These are phyloP conservation scores for Alternaria brassicicola DNA, from an alignment of 2,329 filamentous ascomycete genomes.

Conservation along the genomic window DNA sequence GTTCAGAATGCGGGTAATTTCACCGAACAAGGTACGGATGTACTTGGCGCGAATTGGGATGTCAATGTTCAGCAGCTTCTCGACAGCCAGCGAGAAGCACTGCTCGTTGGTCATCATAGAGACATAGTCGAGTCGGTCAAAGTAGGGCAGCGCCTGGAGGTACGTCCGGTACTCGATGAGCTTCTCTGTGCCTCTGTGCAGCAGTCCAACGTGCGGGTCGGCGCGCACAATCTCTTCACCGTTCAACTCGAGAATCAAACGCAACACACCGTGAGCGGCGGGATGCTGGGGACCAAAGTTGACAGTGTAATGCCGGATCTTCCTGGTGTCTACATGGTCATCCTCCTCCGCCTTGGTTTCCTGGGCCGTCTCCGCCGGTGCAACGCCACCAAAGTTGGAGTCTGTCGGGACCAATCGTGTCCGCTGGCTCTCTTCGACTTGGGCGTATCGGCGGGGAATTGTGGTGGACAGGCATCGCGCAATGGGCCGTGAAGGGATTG, in stretches of 20 bases:
- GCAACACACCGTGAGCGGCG: constrained; percentile 95
- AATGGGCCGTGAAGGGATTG: constrained; percentile 52
- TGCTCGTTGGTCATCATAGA: constrained; percentile 99
- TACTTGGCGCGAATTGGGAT: constrained; percentile 95
- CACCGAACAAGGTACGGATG: constrained; percentile 93
- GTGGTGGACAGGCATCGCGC: constrained; percentile 71
- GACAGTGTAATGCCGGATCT: constrained; percentile 98
- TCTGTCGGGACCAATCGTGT: constrained; percentile 71
- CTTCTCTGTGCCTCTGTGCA: constrained; percentile 98
- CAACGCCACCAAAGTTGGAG: constrained; percentile 63
- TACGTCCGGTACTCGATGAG: constrained; percentile 99
- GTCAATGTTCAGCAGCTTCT: constrained; percentile 97
- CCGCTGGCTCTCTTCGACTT: constrained; percentile 55
- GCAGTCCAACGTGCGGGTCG: constrained; percentile 93
- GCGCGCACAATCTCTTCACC: constrained; percentile 97
- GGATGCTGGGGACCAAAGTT: constrained; percentile 99
- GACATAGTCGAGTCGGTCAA: constrained; percentile 97
- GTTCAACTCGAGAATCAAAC: constrained; percentile 95
- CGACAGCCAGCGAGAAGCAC: constrained; percentile 91
- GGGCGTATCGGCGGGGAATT: constrained; percentile 66
- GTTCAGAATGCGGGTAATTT: constrained; percentile 93
- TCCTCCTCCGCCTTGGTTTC: constrained; percentile 55
- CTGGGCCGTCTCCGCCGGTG: constrained; percentile 53
- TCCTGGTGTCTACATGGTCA: constrained; percentile 66
- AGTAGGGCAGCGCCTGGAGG: constrained; percentile 96